Evolutionary conservation across 2,329 filamentous ascomycete genomes (phyloP), one percentile per base, ranked within the genome.

Genomic region (Ilyonectria sp.): DNA sequence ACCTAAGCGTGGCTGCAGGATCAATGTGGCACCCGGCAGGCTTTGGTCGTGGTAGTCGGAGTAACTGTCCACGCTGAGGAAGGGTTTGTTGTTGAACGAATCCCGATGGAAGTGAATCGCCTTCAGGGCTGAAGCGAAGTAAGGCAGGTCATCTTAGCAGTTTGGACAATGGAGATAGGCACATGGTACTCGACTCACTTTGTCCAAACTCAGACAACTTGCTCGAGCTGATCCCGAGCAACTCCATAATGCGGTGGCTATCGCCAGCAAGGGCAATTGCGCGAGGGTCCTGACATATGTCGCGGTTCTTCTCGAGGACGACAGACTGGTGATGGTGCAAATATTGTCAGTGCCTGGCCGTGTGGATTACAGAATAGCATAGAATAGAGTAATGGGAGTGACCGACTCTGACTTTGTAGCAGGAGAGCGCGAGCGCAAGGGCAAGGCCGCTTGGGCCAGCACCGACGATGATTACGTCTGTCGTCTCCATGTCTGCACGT

Each of bases 211-310:
- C 47, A 44, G 17, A 44, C 17, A 44, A 44, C 21, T 29, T 52
- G 10, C 47, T 52, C 21, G 44, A 47, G 44, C 17, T 47, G 35
- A 47, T 47, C 21, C 44, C 44, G n/a, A 47, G 44, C n/a, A 47
- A 10, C 6, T 19, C 17, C 17, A 47, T 19, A 9, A 47, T 47
- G 21, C 44, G 47, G 21, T 52, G 47, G 23, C 23, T 23, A 6
- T 52, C 47, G 21, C 47, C 47, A 15, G 21, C 11, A 13, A 52
- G 21, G 21, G 21, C 21, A 17, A 52, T 26, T 15, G 21, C 47
- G 6, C 47, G 10, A 15, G 47, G 47, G 15, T 52, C 47, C 17
- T 29, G 10, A 15, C 21, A 29, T 13, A 52, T 52, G 21, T 29
- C 47, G 7, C 21, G 21, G 5, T 52, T n/a, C 17, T 52, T 52